Percentiles rank a stretch among this genome's conserved stretches.
phyloP scores from a whole-genome alignment of 75 land plant species.

The Gnetum montanum region DNA sequence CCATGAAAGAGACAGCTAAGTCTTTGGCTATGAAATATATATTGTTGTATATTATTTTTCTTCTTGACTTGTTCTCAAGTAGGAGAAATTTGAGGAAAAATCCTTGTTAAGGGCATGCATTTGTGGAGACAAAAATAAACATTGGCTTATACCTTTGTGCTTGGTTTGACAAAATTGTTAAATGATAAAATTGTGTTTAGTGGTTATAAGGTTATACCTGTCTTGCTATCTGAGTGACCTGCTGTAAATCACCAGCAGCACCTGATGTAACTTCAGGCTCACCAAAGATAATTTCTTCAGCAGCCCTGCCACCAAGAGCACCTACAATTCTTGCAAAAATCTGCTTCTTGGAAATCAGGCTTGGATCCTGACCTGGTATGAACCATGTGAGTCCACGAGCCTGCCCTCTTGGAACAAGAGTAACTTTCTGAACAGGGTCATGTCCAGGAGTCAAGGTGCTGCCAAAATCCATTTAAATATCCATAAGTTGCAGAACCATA shows the following conservation, averaged over 20 bases:
- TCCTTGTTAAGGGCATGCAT: not conserved
- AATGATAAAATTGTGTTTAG: too few species aligned
- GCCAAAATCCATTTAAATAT: not conserved
- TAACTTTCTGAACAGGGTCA: conserved; percentile 85
- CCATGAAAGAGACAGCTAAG: too few species aligned
- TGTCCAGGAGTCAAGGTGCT: conserved; percentile 88
- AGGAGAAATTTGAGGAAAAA: not conserved
- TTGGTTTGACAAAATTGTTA: too few species aligned
- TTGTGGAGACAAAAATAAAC: too few species aligned
- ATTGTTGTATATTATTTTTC: too few species aligned
- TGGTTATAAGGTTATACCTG: conserved; percentile 58
- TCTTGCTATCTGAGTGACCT: conserved; percentile 72
- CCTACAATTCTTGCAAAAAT: conserved; percentile 87
- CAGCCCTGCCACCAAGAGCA: conserved; percentile 84
- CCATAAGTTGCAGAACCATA: too few species aligned
- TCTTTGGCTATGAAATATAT: too few species aligned
- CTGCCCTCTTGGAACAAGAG: conserved; percentile 77
- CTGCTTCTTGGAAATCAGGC: conserved; percentile 65
- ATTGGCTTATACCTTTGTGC: too few species aligned
- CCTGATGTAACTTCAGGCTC: conserved; percentile 85
- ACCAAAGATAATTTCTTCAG: conserved; percentile 82
- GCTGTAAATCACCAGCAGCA: conserved; percentile 79
- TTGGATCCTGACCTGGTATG: conserved; percentile 77
- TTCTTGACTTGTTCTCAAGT: too few species aligned
- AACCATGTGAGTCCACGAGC: conserved; percentile 93